Percentiles rank a stretch among this genome's conserved stretches.
Evolutionary conservation across 2,329 filamentous ascomycete species (phyloP).

Genomic region (Herpotrichia juniperi): DNA sequence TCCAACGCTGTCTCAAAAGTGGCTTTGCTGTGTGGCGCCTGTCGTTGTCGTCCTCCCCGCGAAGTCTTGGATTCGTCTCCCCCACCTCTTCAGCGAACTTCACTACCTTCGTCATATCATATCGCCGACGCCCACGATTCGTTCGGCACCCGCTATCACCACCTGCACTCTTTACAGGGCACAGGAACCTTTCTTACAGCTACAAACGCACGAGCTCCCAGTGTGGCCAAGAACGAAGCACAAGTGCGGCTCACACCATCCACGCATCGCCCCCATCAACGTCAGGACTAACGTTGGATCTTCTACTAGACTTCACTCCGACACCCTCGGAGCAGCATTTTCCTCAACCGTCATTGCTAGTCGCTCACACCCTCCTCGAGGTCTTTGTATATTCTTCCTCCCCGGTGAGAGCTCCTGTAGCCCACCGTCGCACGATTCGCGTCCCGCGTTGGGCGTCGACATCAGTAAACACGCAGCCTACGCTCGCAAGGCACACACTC

Average conservation of each 20-base stretch:
- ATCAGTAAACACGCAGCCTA: slow-evolving; percentile 22
- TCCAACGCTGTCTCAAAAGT: background rate
- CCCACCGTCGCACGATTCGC: slow-evolving; percentile 17
- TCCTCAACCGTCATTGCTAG: slow-evolving; percentile 20
- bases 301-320: background rate
- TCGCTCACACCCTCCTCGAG: slow-evolving; percentile 1
- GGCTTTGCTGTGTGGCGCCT: slow-evolving; percentile 1
- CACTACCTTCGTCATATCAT: slow-evolving; percentile 4
- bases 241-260: slow-evolving; percentile 9
- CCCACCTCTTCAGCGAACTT: slow-evolving; percentile 1
- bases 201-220: slow-evolving; percentile 6
- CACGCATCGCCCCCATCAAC: background rate
- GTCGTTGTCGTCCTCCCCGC: background rate
- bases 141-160: background rate
- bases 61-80: slow-evolving; percentile 1
- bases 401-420: slow-evolving; percentile 5
- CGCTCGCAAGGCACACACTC: slow-evolving; percentile 32
- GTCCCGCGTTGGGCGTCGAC: slow-evolving; percentile 34
- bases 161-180: background rate
- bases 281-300: background rate
- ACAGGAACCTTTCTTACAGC: background rate
- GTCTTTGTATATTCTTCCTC: slow-evolving; percentile 16
- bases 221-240: slow-evolving; percentile 6
- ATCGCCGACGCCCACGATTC: slow-evolving; percentile 1
- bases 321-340: background rate